Base-by-base conservation (phyloP, 2,329 filamentous ascomycete genomes). In the Aspergillus novoparasiticus region DNA sequence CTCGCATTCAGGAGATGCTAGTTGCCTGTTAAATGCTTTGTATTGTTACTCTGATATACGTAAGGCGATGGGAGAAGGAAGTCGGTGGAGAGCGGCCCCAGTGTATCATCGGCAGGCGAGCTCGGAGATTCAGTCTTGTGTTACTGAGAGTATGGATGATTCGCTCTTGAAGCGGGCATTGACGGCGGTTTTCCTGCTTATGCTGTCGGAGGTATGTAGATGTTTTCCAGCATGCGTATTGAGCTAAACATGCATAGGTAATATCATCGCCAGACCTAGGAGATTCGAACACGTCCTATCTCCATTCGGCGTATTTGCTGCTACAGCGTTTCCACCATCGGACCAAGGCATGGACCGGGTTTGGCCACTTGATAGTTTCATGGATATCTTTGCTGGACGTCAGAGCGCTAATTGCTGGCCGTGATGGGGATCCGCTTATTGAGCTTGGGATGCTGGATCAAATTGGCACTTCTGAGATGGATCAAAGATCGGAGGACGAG, bases 341-440 rank as follows among this genome's bases (percentile, higher is more conserved):
- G n/a, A 76, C 69, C 4, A 62, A 59, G 32, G 50, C 61, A 19
- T 77, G 74, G 75, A 72, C 65, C 4, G 74, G 74, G 0, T 61
- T 76, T 11, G 71, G 69, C 0, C 64, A 68, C 54, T 58, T 77
- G 14, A 60, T 75, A 34, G 70, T 72, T 28, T 73, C 75, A 23
- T 77, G 75, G 75, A 66, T 77, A 2, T 75, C 71, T 2, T 67
- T 77, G 9, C 68, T 77, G 6, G 75, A 77, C 54, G 71, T 77
- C 57, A 77, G 76, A 66, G 68, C 75, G 26, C 65, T 77, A 8
- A 74, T 77, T 21, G 75, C 75, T 26, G 75, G 75, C 28, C 74
- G 75, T 21, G 75, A 76, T 19, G 75, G 75, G 14, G 74, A 77
- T 50, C 72, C 74, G 19, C 67, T 77, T 21, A 59, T 69, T 30